Evolutionary conservation across 768 basidiomycete genomes (phyloP), one percentile per base, ranked within the genome.

Genomic region (Suillus subalutaceus): DNA sequence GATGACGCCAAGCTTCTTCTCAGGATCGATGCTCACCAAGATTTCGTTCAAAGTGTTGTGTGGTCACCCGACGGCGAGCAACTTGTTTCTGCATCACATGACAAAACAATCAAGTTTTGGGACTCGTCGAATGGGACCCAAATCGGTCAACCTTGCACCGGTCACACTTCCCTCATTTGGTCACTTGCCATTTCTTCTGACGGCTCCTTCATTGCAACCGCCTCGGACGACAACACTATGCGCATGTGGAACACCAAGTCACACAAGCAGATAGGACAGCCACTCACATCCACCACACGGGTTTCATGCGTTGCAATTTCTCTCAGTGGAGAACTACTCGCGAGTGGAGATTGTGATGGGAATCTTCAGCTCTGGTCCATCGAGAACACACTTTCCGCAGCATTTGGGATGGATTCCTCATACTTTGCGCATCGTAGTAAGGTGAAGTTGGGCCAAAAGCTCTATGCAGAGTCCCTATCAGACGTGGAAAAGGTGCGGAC

Each of bases 141-240:
- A 2, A 32, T 32, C 32, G 32, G 2, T 32, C 32, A 4, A 32
- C 32, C 32, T 32, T 50, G 23, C 48, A 50, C 23, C 12, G n/a
- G 60, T 38, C 37, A 60, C 41, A n/a, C n/a, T n/a, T n/a, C n/a
- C 38, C 10, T 35, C 35, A 35, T 3, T 3, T 7, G n/a, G n/a
- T n/a, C n/a, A n/a, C n/a, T n/a, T n/a, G n/a, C n/a, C 35, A 35
- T 63, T n/a, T 91, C 93, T 1, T 79, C 79, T 65, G 90, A 95
- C 72, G 87, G 87, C n/a, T 83, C 88, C 63, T 90, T 87, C 74
- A 73, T 96, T 44, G 93, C 94, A 0, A 92, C 92, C 52, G 93
- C 6, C 35, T 35, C 92, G 1, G 93, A 96, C 75, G 94, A 96
- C 78, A 88, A 89, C 69, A 91, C 90, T 1, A 85, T 94, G 64